phyloP scores from a whole-genome alignment of 2,329 filamentous ascomycete genomes.

The Botryotinia calthae region DNA sequence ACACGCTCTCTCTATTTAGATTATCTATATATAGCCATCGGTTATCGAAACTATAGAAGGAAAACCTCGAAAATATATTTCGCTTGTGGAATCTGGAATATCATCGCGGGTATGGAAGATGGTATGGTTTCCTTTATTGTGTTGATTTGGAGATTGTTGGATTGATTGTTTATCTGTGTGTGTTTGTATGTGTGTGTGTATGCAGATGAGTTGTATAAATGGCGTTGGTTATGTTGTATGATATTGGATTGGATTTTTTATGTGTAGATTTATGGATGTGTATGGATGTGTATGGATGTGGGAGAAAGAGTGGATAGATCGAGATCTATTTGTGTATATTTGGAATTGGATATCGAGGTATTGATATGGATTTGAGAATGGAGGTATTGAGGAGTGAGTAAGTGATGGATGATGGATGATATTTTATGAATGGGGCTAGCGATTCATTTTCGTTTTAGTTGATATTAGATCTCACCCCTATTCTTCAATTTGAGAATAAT shows the following conservation, averaged over 20 bases:
- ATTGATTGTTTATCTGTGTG: neutral
- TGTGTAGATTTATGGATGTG: neutral
- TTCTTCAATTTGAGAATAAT: neutral
- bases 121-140: fast-evolving
- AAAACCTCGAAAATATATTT: neutral
- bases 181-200: neutral
- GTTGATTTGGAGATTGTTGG: neutral
- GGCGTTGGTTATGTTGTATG: neutral
- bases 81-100: neutral
- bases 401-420: neutral
- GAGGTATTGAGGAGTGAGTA: neutral
- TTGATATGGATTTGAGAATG: neutral
- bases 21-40: too few species aligned
- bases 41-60: neutral
- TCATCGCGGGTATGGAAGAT: neutral
- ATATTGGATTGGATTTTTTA: neutral
- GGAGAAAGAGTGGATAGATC: neutral
- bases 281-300: neutral
- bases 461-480: neutral
- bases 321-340: neutral
- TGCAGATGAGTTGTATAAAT: neutral
- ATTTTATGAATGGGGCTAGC: neutral
- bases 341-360: neutral
- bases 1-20: too few species aligned
- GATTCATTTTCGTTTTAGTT: neutral